Percentiles rank a stretch among this genome's conserved stretches.
phyloP scores from a whole-genome alignment of 805 yeast genomes.

The Kodamaea fukazawae region DNA sequence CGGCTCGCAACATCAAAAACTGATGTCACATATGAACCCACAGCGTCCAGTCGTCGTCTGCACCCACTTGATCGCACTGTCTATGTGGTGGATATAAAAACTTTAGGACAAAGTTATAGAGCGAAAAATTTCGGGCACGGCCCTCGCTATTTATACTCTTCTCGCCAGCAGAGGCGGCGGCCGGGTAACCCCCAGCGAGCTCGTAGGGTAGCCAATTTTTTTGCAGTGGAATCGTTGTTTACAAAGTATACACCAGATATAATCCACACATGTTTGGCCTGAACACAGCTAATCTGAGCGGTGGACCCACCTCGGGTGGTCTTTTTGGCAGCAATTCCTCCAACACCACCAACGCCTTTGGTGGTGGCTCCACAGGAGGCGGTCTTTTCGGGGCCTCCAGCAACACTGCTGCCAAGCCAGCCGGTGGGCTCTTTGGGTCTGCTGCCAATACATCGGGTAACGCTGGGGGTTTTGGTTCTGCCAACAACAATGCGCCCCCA shows the following conservation, averaged over 20 bases:
- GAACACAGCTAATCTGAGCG: slow-evolving; percentile 6
- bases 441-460: slow-evolving; percentile 1
- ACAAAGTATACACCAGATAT: slow-evolving; percentile 2
- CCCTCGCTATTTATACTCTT: slow-evolving; percentile 8
- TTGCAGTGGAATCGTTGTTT: slow-evolving; percentile 7
- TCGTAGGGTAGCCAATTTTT: neutral
- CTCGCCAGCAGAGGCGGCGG: neutral
- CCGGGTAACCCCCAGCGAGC: slow-evolving; percentile 13
- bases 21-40: slow-evolving; percentile 20
- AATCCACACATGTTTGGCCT: slow-evolving; percentile 10
- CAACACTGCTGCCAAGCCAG: slow-evolving; percentile 3
- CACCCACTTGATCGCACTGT: slow-evolving; percentile 54
- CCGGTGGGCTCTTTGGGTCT: slow-evolving; percentile 7
- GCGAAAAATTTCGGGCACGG: slow-evolving; percentile 14
- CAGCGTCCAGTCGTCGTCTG: slow-evolving; percentile 8
- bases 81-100: slow-evolving; percentile 56
- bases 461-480: slow-evolving; percentile 3
- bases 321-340: slow-evolving; percentile 5
- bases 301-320: slow-evolving; percentile 3
- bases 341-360: neutral
- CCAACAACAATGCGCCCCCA: too few species aligned
- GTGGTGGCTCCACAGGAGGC: neutral
- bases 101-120: slow-evolving; percentile 63
- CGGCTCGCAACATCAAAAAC: slow-evolving; percentile 28
- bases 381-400: slow-evolving; percentile 8